Evolutionary conservation across 140 eudicot genomes (phyloP), one percentile per base, ranked within the genome.

Genomic region (Flaveria floridana): DNA sequence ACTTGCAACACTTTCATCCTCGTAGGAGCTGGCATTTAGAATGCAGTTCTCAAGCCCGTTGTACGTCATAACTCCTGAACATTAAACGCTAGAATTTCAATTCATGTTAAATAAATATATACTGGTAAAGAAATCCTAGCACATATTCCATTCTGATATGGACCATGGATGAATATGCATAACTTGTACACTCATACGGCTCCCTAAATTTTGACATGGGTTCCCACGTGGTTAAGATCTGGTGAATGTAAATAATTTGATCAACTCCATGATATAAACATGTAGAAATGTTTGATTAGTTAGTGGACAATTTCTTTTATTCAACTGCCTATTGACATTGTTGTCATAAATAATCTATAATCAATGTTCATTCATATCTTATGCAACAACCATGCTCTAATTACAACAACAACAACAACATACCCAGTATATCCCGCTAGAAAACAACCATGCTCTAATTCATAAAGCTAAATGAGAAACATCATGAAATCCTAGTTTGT

Each of bases 21-120:
- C 89, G 47, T 79, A 88, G 6, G 94, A 76, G 57, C 64, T 83
- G 2, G 87, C 81, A 73, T 84, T 88, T 37, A 82, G 70, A 75
- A 90, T 88, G 84, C 94, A 93, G 77, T 89, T 95, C 79, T 95
- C 97, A 1, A 95, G 96, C 61, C 99, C 99, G 76, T 91, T 80
- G 72, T 95, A 91, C 34, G 96, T 91, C 84, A 86, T 85, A 67
- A 95, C 83, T 72, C 85, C 99, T 95, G 91, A 66, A 78, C 7
- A 7, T 51, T 64, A 61, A 48, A 41, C 1, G 3, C 9, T 66
- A 18, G 3, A 9, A 6, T 41, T 41, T 66, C 16, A 65, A 30
- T 65, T 7, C 16, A 8, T 65, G 28, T 0, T 16, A 34, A 39
- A 0, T 30, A 30, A 9, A 63, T 46, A 64, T 64, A 64, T 64